phyloP scores from a whole-genome alignment of 2,329 filamentous ascomycete species.

The Thelonectria blattea region DNA sequence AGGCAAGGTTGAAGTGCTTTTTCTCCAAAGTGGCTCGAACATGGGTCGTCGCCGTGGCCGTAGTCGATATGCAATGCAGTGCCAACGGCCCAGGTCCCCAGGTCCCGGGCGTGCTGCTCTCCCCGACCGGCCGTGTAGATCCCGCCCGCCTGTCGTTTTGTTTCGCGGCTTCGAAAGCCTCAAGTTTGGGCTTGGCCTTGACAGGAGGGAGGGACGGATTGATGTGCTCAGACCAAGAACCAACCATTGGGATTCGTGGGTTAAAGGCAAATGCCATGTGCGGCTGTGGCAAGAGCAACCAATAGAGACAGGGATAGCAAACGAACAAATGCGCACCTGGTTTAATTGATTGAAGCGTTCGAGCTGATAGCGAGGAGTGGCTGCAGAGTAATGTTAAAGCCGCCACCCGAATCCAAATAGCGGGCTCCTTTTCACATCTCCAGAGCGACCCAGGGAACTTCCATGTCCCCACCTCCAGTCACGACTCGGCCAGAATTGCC shows the following conservation, averaged over 20 bases:
- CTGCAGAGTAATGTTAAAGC: slow-evolving; percentile 1
- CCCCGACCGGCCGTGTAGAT: slow-evolving; percentile 21
- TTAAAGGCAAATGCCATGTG: slow-evolving; percentile 4
- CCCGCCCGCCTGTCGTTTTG: slow-evolving; percentile 8
- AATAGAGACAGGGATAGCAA: background rate
- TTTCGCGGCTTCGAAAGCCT: slow-evolving; percentile 5
- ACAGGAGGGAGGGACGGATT: background rate
- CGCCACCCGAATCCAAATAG: slow-evolving; percentile 7
- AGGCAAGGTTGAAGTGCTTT: slow-evolving; percentile 28
- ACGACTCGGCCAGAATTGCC: slow-evolving; percentile 1
- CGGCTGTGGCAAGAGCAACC: slow-evolving; percentile 5
- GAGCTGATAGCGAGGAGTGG: slow-evolving; percentile 8
- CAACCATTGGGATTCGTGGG: slow-evolving; percentile 1
- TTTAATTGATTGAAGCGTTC: background rate
- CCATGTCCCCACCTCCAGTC: slow-evolving; percentile 14
- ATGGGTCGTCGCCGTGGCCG: slow-evolving; percentile 5
- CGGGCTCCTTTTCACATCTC: slow-evolving; percentile 14
- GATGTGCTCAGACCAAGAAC: slow-evolving; percentile 2
- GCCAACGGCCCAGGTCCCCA: slow-evolving; percentile 24
- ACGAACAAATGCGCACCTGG: slow-evolving; percentile 2
- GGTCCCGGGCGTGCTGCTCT: slow-evolving; percentile 14
- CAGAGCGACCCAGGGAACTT: background rate
- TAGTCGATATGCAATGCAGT: slow-evolving; percentile 21
- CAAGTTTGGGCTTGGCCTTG: background rate
- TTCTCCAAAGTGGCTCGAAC: slow-evolving; percentile 13